These are phyloP conservation scores for Glycine tomentella DNA, from an alignment of 306 rosid species.

Conservation along the genomic window DNA sequence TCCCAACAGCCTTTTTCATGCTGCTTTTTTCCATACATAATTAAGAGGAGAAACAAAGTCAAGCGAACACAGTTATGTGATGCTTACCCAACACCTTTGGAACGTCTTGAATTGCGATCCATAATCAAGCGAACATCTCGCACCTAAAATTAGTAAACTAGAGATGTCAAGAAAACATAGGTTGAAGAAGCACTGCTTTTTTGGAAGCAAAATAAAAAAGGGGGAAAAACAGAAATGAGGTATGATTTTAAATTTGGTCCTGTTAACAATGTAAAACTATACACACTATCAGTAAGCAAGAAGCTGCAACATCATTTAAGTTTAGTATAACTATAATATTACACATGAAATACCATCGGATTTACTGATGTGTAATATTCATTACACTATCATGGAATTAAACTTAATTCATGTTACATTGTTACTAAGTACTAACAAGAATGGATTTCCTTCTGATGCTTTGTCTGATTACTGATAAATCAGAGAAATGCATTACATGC, in stretches of 20 bases:
- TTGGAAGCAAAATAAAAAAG: neutral
- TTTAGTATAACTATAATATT: neutral
- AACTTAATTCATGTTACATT: conserved; percentile 1
- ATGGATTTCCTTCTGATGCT: conserved; percentile 12
- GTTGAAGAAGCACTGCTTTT: conserved; percentile 24
- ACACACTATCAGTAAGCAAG: neutral
- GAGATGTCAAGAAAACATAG: conserved; percentile 19
- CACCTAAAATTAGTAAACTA: conserved; percentile 61
- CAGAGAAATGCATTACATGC: neutral
- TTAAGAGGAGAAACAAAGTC: conserved; percentile 25
- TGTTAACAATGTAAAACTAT: neutral
- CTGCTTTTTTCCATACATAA: neutral
- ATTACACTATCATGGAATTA: conserved; percentile 9
- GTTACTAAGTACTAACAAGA: neutral
- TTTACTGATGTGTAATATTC: conserved; percentile 5
- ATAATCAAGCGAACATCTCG: conserved; percentile 97
- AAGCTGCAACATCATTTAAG: neutral
- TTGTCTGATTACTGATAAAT: conserved; percentile 3
- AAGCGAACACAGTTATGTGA: conserved; percentile 10
- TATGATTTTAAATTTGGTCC: conserved; percentile 4
- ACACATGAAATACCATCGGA: neutral
- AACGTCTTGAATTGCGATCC: conserved; percentile 98
- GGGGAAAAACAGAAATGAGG: too few species aligned
- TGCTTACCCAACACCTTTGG: conserved; percentile 97
- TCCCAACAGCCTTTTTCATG: conserved; percentile 14